phyloP scores from a whole-genome alignment of 108 stramenopile genomes.

The Cyclotella kingstonii region DNA sequence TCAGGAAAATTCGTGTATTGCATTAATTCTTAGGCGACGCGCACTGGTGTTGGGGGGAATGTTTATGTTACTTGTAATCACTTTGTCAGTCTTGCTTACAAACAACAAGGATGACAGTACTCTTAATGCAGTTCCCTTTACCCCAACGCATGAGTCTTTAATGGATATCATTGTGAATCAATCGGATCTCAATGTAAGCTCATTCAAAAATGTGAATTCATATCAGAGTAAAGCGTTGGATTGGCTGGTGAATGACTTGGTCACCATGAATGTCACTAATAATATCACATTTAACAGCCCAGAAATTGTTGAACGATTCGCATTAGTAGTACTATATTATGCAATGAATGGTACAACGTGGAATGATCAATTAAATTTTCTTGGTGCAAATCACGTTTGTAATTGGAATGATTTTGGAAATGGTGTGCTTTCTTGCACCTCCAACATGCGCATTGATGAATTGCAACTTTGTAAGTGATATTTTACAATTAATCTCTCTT shows the following conservation, averaged over 20 bases:
- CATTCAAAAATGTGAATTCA: conserved; percentile 1
- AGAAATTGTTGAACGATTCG: conserved; percentile 10
- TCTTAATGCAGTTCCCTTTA: too few relatives aligned
- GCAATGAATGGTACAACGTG: conserved; percentile 5
- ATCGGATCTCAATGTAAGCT: neutral
- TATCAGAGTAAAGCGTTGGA: neutral
- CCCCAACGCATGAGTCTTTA: too few relatives aligned
- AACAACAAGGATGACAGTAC: too few relatives aligned
- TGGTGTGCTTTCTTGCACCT: neutral
- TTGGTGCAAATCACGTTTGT: conserved; percentile 12
- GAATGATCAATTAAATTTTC: neutral
- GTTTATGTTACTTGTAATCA: too few relatives aligned
- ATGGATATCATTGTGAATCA: neutral
- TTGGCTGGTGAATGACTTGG: conserved; percentile 8
- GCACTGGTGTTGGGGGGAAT: too few relatives aligned
- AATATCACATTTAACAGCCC: neutral
- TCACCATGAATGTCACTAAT: too few relatives aligned
- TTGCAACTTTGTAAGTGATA: neutral
- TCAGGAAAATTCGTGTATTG: too few relatives aligned
- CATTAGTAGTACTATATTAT: conserved; percentile 7
- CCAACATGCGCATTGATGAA: neutral
- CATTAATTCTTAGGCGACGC: too few relatives aligned
- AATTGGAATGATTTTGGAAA: conserved; percentile 4
- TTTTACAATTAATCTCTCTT: neutral
- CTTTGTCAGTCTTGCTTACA: too few relatives aligned